These are phyloP conservation scores for Amanita rimosa DNA, from an alignment of 768 basidiomycete species.

Conservation along the genomic window DNA sequence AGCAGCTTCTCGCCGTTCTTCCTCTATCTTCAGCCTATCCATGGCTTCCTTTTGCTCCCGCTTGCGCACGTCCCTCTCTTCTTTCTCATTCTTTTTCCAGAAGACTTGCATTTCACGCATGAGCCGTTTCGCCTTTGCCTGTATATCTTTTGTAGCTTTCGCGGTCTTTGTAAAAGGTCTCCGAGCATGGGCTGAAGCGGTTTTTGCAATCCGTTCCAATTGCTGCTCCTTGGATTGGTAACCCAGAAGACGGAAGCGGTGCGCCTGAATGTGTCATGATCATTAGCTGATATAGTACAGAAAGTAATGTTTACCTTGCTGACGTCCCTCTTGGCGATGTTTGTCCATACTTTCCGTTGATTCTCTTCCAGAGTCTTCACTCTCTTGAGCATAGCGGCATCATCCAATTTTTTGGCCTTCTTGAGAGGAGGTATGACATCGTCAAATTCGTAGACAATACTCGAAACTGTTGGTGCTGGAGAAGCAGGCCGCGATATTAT, in stretches of 20 bases:
- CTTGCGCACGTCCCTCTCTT: slow-evolving; percentile 86
- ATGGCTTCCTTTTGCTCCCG: slow-evolving; percentile 91
- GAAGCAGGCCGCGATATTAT: slow-evolving; percentile 59
- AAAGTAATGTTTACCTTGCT: slow-evolving; percentile 45
- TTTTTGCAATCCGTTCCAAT: slow-evolving; percentile 62
- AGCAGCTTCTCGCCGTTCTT: slow-evolving; percentile 88
- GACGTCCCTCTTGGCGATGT: slow-evolving; percentile 76
- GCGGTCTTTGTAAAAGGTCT: slow-evolving; percentile 64
- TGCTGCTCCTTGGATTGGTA: slow-evolving; percentile 59
- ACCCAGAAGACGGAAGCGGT: slow-evolving; percentile 63
- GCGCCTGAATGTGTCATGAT: slow-evolving; percentile 39
- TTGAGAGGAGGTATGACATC: slow-evolving; percentile 60
- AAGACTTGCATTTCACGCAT: slow-evolving; percentile 96
- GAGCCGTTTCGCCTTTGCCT: slow-evolving; percentile 75
- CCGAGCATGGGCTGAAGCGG: slow-evolving; percentile 69
- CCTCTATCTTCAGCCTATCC: slow-evolving; percentile 80
- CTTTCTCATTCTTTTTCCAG: slow-evolving; percentile 98
- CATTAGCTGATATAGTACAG: not conserved
- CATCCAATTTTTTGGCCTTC: slow-evolving; percentile 71
- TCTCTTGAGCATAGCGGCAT: slow-evolving; percentile 59
- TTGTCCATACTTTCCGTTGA: slow-evolving; percentile 84
- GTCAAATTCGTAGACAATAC: slow-evolving; percentile 62
- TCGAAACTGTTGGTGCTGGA: slow-evolving; percentile 44
- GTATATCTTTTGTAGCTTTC: slow-evolving; percentile 72
- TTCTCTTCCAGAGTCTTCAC: slow-evolving; percentile 71